phyloP scores from a whole-genome alignment of 2,329 filamentous ascomycete genomes.

The Penicillium italicum region DNA sequence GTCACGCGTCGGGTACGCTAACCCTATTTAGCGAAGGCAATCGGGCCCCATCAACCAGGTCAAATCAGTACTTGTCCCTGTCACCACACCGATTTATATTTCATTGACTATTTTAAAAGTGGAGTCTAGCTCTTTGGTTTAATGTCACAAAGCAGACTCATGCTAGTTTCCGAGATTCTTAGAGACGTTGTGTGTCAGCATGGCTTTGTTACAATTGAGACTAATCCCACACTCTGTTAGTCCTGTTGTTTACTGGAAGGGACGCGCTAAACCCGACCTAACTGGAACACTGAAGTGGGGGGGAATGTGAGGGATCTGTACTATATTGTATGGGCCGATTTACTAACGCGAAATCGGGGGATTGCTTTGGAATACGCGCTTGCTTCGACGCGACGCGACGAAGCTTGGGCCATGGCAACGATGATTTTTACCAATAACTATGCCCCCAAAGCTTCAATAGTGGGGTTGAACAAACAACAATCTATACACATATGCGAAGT shows the following conservation, averaged over 20 bases:
- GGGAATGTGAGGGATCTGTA: slow-evolving; percentile 3
- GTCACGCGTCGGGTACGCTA: slow-evolving; percentile 42
- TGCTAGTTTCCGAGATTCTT: slow-evolving; percentile 4
- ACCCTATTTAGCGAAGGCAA: slow-evolving; percentile 22
- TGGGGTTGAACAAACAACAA: not conserved
- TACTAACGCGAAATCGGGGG: slow-evolving; percentile 1
- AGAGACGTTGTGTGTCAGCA: not conserved
- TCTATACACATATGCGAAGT: too few species aligned
- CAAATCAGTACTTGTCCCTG: not conserved
- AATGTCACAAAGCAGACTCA: not conserved
- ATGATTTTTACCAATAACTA: slow-evolving; percentile 16
- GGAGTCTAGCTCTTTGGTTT: not conserved
- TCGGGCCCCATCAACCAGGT: slow-evolving; percentile 1
- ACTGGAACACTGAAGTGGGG: slow-evolving; percentile 3
- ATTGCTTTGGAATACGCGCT: slow-evolving; percentile 13
- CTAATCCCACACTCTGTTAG: not conserved
- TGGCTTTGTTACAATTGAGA: slow-evolving; percentile 9
- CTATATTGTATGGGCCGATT: not conserved
- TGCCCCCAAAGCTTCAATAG: slow-evolving; percentile 5
- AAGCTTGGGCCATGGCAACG: slow-evolving; percentile 20
- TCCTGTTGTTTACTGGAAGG: slow-evolving; percentile 3
- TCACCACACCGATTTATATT: not conserved
- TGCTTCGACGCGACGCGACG: slow-evolving; percentile 14
- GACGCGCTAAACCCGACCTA: not conserved
- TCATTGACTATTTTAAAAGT: not conserved